Conservation (phyloP, 352 stramenopile genomes). For the Blastocystis sp. region DNA sequence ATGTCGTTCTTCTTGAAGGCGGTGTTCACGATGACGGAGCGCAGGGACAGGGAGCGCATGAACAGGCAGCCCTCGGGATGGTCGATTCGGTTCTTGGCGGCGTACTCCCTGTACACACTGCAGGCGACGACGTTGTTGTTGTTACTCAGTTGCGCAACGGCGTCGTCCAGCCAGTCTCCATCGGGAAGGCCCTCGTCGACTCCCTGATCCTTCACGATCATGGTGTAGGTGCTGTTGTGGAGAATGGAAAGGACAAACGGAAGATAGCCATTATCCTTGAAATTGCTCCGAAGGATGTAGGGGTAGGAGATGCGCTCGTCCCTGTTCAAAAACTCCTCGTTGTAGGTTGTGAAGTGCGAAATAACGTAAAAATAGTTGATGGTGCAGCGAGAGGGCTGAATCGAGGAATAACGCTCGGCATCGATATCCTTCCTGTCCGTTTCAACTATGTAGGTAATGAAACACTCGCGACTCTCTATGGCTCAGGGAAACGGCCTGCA, state of each 20-base stretch:
- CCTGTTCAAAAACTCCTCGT: not conserved
- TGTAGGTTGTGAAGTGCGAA: constrained; percentile 11
- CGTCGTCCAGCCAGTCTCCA: constrained; percentile 52
- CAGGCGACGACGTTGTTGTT: constrained; percentile 4
- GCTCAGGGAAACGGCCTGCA: not conserved
- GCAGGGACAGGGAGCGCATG: constrained; percentile 17
- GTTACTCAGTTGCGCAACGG: not conserved
- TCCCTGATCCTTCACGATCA: constrained; percentile 49
- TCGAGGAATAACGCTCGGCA: not conserved
- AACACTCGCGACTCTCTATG: constrained; percentile 52
- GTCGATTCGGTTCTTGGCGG: not conserved
- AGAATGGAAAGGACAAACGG: constrained; percentile 37
- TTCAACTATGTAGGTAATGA: constrained; percentile 38
- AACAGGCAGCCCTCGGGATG: constrained; percentile 34
- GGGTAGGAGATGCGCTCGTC: not conserved
- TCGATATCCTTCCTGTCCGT: not conserved
- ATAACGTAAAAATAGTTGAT: constrained; percentile 60
- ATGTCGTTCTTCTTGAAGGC: constrained; percentile 8
- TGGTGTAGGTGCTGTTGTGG: constrained; percentile 27
- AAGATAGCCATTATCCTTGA: constrained; percentile 25
- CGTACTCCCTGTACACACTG: not conserved
- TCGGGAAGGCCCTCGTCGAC: constrained; percentile 24
- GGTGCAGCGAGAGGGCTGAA: constrained; percentile 6
- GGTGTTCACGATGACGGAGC: constrained; percentile 39
- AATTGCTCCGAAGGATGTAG: constrained; percentile 44